Base-by-base conservation (phyloP, 192 early-diverging fungal species). In the Irineochytrium annulatum region DNA sequence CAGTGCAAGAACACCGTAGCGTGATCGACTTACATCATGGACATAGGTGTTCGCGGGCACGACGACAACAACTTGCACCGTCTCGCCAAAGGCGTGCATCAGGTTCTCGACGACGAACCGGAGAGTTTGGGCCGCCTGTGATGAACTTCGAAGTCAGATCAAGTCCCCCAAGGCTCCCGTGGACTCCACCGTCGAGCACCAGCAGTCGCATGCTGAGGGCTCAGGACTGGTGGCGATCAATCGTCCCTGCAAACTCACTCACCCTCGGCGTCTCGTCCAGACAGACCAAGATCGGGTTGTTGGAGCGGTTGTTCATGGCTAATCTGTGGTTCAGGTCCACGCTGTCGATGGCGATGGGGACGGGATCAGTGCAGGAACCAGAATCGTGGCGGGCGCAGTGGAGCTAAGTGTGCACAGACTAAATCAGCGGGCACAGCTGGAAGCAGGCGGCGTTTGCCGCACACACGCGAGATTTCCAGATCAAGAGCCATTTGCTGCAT, bases 61-160 rank as follows among this genome's bases (percentile, higher is more conserved):
- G 26, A 33, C 20, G 35, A 53, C 51, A 26, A 62, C 6, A 35
- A 62, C 29, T 26, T 20, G 26, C 30, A 62, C 33, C 14, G 13
- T 31, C 39, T 62, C 60, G 16, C 26, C 20, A 1, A 29, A 34
- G 34, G 60, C 41, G 28, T 62, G 28, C 45, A 54, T 55, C 20
- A 62, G 39, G 52, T 62, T 53, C 45, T 62, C 60, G 51, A 62
- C 51, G 20, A 35, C 51, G 60, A 62, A 62, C 2, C 60, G 46
- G 48, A 62, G 52, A 24, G 60, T 62, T 53, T 62, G 60, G 26
- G 60, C 60, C 8, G 60, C 60, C 60, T 62, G 24, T 26, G 13
- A 17, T 2, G 34, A 24, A 48, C 6, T 46, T 16, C 31, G 43
- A 14, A 43, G 32, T 13, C n/a, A n/a, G n/a, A n/a, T n/a, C n/a